Percentiles rank a stretch among this genome's conserved stretches.
Evolutionary conservation across 345 rosid species (phyloP).

Genomic region (Eucalyptus lansdowneana): DNA sequence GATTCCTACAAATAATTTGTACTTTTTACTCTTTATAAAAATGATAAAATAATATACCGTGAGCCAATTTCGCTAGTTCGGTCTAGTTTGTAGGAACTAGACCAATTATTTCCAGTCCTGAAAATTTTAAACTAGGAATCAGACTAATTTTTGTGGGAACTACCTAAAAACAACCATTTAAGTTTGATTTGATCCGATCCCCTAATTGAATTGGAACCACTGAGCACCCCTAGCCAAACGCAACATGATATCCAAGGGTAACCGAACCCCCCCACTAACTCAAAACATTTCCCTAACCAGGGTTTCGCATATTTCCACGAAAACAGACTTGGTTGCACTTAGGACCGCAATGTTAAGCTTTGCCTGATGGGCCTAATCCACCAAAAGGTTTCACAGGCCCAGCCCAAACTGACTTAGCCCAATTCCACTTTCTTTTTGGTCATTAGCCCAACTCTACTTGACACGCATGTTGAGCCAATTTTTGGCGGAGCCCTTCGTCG

Average conservation of each 20-base stretch:
- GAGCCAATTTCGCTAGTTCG: fast-evolving
- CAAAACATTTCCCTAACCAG: not conserved
- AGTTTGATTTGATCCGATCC: not conserved
- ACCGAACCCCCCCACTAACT: not conserved
- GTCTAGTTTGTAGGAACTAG: not conserved
- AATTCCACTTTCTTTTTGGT: not conserved
- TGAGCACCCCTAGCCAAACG: not conserved
- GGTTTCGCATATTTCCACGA: not conserved
- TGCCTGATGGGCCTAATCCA: not conserved
- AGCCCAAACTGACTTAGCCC: not conserved
- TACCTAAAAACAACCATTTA: not conserved
- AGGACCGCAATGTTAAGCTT: not conserved
- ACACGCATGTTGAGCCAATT: not conserved
- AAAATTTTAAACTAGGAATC: not conserved
- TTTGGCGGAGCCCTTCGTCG: not conserved
- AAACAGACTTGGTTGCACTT: not conserved
- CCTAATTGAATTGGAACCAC: not conserved
- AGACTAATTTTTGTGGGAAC: fast-evolving
- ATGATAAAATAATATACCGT: no score
- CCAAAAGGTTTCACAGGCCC: not conserved
- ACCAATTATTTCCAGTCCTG: not conserved
- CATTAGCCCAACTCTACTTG: not conserved
- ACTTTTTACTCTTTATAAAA: no score
- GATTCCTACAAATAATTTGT: not conserved
- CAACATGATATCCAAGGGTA: not conserved